phyloP scores from a whole-genome alignment of 768 basidiomycete species.

The Tricholoma matsutake region DNA sequence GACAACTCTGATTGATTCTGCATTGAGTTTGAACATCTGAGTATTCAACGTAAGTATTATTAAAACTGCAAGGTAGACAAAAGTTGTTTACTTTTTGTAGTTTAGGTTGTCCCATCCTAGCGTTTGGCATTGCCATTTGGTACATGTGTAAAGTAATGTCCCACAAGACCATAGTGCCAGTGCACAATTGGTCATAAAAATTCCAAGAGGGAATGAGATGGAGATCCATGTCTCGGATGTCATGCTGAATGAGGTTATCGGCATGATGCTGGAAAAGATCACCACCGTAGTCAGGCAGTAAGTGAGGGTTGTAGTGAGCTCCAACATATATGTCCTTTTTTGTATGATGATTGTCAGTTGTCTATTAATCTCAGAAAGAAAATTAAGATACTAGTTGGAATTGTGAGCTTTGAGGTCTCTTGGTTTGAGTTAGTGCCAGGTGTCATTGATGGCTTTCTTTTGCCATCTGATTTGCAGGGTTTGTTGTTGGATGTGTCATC shows the following conservation, averaged over 20 bases:
- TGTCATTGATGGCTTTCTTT: no score
- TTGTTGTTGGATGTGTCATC: no score
- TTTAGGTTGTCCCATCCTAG: background rate
- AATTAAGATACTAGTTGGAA: background rate
- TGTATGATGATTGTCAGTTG: background rate
- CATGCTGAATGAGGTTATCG: background rate
- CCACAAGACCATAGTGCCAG: background rate
- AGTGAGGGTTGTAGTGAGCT: no score
- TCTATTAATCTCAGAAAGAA: no score
- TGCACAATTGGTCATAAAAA: background rate
- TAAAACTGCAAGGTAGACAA: background rate
- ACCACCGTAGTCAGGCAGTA: background rate
- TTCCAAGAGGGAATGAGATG: background rate
- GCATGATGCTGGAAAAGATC: background rate
- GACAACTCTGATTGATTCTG: background rate
- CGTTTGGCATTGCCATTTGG: background rate
- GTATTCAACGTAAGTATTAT: no score
- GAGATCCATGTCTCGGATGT: background rate
- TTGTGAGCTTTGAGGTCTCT: no score
- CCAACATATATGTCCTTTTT: background rate
- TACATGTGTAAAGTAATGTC: background rate
- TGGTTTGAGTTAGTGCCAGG: no score
- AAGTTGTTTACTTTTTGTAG: background rate
- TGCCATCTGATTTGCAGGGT: no score
- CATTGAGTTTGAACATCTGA: background rate